phyloP scores from a whole-genome alignment of 768 basidiomycete genomes.

The Suillus subluteus region DNA sequence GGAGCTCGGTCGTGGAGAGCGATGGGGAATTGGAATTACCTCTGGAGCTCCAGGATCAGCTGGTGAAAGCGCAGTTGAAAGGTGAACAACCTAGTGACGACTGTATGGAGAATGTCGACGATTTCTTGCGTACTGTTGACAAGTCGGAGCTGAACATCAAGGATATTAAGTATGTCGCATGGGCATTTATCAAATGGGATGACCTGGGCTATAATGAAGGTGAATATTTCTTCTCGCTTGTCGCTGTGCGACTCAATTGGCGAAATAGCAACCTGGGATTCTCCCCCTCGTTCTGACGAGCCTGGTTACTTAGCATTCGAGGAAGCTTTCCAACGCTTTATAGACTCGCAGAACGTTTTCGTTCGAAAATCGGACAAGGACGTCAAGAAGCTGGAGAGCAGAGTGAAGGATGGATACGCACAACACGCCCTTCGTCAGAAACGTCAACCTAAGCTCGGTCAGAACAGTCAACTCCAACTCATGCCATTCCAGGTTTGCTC shows the following conservation, averaged over 20 bases:
- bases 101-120: slow-evolving; percentile 60
- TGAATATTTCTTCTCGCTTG: slow-evolving; percentile 28
- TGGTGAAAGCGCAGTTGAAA: slow-evolving; percentile 47
- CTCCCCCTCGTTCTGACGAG: slow-evolving; percentile 70
- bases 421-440: slow-evolving; percentile 46
- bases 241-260: slow-evolving; percentile 9
- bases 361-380: slow-evolving; percentile 53
- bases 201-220: slow-evolving; percentile 94
- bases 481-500: slow-evolving; percentile 84
- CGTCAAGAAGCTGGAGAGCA: slow-evolving; percentile 50
- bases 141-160: slow-evolving; percentile 45
- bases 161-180: slow-evolving; percentile 66
- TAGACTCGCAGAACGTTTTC: slow-evolving; percentile 61
- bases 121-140: slow-evolving; percentile 46
- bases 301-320: slow-evolving; percentile 65
- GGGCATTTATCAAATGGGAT: slow-evolving; percentile 92
- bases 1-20: slow-evolving; percentile 19
- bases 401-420: slow-evolving; percentile 60
- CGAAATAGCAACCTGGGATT: slow-evolving; percentile 85
- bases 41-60: slow-evolving; percentile 28
- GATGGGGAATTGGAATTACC: slow-evolving; percentile 31
- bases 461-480: slow-evolving; percentile 61
- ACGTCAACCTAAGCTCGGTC: slow-evolving; percentile 68
- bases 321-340: slow-evolving; percentile 66
- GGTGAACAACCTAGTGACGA: slow-evolving; percentile 67